phyloP scores from a whole-genome alignment of 1,284 basidiomycete genomes.

The Megacollybia platyphylla region DNA sequence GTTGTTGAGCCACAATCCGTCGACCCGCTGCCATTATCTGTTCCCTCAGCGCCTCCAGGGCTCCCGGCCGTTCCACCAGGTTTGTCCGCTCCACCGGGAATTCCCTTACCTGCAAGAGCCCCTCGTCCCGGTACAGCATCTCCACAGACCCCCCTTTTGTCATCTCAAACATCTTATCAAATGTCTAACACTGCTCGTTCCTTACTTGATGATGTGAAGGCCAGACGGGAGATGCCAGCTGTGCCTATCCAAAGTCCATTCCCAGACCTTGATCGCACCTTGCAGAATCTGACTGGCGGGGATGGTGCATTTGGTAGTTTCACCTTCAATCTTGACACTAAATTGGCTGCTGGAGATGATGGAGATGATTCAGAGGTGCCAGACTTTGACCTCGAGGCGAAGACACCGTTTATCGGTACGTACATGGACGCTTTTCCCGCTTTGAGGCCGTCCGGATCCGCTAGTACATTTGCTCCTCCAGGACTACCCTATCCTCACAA shows the following conservation, averaged over 20 bases:
- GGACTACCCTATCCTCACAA: slow-evolving; percentile 35
- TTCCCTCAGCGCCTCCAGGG: slow-evolving; percentile 20
- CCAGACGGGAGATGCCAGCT: slow-evolving; percentile 52
- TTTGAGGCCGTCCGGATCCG: slow-evolving; percentile 24
- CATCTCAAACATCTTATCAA: slow-evolving; percentile 63
- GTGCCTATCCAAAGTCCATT: slow-evolving; percentile 56
- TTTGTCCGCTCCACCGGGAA: slow-evolving; percentile 56
- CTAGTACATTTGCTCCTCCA: slow-evolving; percentile 31
- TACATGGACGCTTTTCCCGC: slow-evolving; percentile 59
- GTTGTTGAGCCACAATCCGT: slow-evolving; percentile 27
- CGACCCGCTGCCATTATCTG: slow-evolving; percentile 25
- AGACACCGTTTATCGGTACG: slow-evolving; percentile 40
- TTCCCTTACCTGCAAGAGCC: slow-evolving; percentile 38
- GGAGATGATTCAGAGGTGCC: slow-evolving; percentile 29
- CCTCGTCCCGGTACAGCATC: slow-evolving; percentile 36
- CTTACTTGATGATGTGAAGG: slow-evolving; percentile 73
- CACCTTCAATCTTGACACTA: slow-evolving; percentile 74
- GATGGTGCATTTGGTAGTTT: slow-evolving; percentile 46
- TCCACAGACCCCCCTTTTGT: slow-evolving; percentile 41
- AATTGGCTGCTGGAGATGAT: slow-evolving; percentile 41
- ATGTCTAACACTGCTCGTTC: slow-evolving; percentile 79
- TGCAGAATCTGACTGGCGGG: slow-evolving; percentile 52
- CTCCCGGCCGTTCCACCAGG: slow-evolving; percentile 38
- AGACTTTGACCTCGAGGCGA: slow-evolving; percentile 40
- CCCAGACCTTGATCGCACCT: slow-evolving; percentile 78